Evolutionary conservation across 2,329 filamentous ascomycete species (phyloP).

Genomic region (Arthrinium puccinioides): DNA sequence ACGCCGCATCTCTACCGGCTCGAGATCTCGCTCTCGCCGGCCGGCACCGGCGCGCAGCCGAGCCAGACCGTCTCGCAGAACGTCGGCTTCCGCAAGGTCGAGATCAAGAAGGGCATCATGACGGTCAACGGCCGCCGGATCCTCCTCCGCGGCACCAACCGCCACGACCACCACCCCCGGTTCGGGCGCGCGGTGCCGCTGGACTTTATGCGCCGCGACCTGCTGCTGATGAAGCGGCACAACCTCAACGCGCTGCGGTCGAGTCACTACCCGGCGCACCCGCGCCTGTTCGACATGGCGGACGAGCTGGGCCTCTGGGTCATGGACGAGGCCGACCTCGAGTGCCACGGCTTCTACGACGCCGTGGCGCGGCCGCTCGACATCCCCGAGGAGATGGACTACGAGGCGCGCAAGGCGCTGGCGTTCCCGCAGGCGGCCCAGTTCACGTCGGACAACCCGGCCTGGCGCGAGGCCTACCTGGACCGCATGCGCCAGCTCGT

Average conservation of each 20-base stretch:
- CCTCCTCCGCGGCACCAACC: constrained; percentile 57
- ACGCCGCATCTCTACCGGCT: constrained; percentile 54
- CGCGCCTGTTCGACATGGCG: constrained; percentile 49
- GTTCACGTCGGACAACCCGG: constrained; percentile 53
- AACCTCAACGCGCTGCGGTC: constrained; percentile 66
- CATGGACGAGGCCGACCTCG: constrained; percentile 42
- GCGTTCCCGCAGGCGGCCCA: constrained; percentile 45
- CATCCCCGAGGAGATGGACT: constrained; percentile 49
- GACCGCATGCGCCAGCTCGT: constrained; percentile 60
- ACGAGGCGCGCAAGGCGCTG: constrained; percentile 52
- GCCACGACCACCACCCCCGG: constrained; percentile 63
- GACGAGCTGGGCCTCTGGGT: constrained; percentile 62
- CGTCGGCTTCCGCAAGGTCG: constrained; percentile 57
- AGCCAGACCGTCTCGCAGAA: constrained; percentile 39
- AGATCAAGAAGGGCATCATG: constrained; percentile 53
- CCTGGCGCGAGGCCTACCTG: constrained; percentile 57
- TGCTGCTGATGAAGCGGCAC: constrained; percentile 61
- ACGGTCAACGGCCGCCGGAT: constrained; percentile 56
- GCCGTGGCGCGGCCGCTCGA: constrained; percentile 40
- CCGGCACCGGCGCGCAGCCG: constrained; percentile 7
- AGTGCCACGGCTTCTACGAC: constrained; percentile 48
- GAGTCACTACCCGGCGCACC: constrained; percentile 61
- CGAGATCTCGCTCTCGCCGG: constrained; percentile 29
- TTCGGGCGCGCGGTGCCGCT: constrained; percentile 56
- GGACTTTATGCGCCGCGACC: constrained; percentile 53